Conservation (phyloP, 1,139 yeast genomes). For the Pichia inconspicua region DNA sequence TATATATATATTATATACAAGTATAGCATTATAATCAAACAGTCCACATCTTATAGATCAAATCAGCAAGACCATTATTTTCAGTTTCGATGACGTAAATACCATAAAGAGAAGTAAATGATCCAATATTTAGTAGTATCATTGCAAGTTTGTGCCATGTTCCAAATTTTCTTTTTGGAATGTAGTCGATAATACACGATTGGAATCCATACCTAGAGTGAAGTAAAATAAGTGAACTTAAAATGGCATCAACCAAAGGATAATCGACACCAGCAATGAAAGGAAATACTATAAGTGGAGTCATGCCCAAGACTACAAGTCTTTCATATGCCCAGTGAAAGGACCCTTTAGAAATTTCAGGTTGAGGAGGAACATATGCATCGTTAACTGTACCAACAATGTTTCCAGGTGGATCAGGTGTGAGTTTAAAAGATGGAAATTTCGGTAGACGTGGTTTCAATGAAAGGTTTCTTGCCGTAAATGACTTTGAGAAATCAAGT, state of each 20-base stretch:
- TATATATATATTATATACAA: neutral
- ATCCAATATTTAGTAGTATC: slow-evolving; percentile 56
- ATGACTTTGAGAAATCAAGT: neutral
- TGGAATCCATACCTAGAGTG: slow-evolving; percentile 69
- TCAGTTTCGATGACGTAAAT: slow-evolving; percentile 55
- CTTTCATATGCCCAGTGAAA: slow-evolving; percentile 70
- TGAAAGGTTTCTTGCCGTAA: slow-evolving; percentile 7
- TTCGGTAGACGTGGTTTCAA: slow-evolving; percentile 16
- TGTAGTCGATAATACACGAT: slow-evolving; percentile 72
- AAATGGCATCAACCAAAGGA: slow-evolving; percentile 49
- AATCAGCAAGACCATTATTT: slow-evolving; percentile 34
- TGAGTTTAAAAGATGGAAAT: slow-evolving; percentile 14
- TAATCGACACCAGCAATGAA: slow-evolving; percentile 47
- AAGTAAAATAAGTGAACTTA: slow-evolving; percentile 48
- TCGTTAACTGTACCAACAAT: slow-evolving; percentile 72
- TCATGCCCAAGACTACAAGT: slow-evolving; percentile 46
- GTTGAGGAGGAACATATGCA: slow-evolving; percentile 54
- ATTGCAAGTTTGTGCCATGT: slow-evolving; percentile 54
- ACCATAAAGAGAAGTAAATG: slow-evolving; percentile 58
- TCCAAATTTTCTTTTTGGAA: slow-evolving; percentile 69
- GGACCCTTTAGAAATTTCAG: slow-evolving; percentile 54
- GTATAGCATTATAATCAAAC: neutral
- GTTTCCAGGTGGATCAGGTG: slow-evolving; percentile 43
- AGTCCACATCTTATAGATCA: slow-evolving; percentile 13
- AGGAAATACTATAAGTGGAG: slow-evolving; percentile 60